Conservation (phyloP, 345 rosid species). For the Nasturtium officinale region DNA sequence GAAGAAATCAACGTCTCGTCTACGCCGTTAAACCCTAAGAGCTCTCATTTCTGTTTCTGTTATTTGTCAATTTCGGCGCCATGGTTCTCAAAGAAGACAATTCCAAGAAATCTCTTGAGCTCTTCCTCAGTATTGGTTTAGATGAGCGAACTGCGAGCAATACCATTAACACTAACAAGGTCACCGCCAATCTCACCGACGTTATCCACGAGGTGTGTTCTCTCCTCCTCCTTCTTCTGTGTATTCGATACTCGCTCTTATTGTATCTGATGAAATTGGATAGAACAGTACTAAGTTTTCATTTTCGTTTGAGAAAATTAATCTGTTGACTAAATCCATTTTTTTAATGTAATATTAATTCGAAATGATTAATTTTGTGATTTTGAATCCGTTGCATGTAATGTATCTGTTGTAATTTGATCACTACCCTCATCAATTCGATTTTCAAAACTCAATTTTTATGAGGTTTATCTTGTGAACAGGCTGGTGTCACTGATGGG, state of each 20-base stretch:
- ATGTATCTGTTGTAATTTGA: neutral
- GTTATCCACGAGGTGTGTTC: slow-evolving; percentile 76
- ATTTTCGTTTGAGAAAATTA: neutral
- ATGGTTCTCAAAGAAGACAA: slow-evolving; percentile 53
- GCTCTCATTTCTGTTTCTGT: neutral
- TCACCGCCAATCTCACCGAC: slow-evolving; percentile 77
- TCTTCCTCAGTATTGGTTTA: slow-evolving; percentile 78
- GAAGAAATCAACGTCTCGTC: slow-evolving; percentile 22
- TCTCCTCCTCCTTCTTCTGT: neutral
- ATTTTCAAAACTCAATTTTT: neutral
- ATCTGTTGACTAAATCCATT: slow-evolving; percentile 1
- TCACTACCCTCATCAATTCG: neutral
- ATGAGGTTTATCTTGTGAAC: slow-evolving; percentile 22
- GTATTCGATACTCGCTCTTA: neutral
- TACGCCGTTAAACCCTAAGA: slow-evolving; percentile 34
- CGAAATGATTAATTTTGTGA: slow-evolving; percentile 2
- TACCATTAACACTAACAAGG: slow-evolving; percentile 82
- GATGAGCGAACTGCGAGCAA: slow-evolving; percentile 80
- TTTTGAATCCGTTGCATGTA: slow-evolving; percentile 8
- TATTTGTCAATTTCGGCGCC: slow-evolving; percentile 31
- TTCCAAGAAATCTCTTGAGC: slow-evolving; percentile 51
- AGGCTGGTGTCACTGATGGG: slow-evolving; percentile 91
- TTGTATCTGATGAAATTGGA: slow-evolving; percentile 2
- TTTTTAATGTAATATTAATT: neutral
- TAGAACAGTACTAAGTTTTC: neutral